Evolutionary conservation across 1,139 yeast species (phyloP), one percentile per base, ranked within the genome.

Genomic region (Taiozyma sp.): DNA sequence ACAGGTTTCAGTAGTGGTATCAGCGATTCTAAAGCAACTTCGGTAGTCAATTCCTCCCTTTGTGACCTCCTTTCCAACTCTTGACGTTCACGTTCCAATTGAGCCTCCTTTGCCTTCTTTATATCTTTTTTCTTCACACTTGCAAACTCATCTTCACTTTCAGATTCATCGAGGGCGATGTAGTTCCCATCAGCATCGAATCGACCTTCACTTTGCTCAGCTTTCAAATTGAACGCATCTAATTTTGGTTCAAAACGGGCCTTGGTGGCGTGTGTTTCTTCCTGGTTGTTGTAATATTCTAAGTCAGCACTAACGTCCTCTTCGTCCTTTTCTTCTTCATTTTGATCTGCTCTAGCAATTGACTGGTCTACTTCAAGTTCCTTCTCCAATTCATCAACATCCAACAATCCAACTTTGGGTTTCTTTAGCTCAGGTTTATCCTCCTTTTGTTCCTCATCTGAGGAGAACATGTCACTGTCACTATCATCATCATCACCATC

Each of bases 101-200:
- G 74, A 1, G 83, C 81, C 14, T 59, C 46, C 47, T 67, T 68
- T 0, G 88, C 87, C 47, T 65, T 71, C 32, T 58, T 57, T 4
- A 84, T 80, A 47, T 82, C 87, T 16, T 65, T 59, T 48, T 69
- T 70, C 48, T 73, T 72, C n/a, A 72, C 56, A 2, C 72, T 78
- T n/a, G 64, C 69, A 46, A 80, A 83, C 47, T 75, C 76, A 47
- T 72, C 72, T 8, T 71, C 71, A 5, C 68, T 67, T 45, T 73
- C 75, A 0, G 67, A 61, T 4, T 48, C 45, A 2, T 71, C 71
- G 4, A 70, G 67, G 39, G 77, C 70, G n/a, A 80, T 68, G 57
- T 72, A 84, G 59, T 82, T 84, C 2, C 91, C 90, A 40, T 79
- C 80, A 32, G 70, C 74, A 61, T 85, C 91, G 59, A 84, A 83